Evolutionary conservation across 176 grass and related monocot species (phyloP).

Genomic region (Triticum aestivum): IWGSC_CS_RefSeq_v2.1 NC_057804.1:598612339-598612838

Average conservation of each 20-base stretch:
- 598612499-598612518: too few relatives aligned
- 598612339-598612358: too few relatives aligned
- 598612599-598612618: neutral
- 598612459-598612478: too few relatives aligned
- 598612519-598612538: neutral
- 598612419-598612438: too few relatives aligned
- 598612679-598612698: neutral
- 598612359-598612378: too few relatives aligned
- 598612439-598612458: too few relatives aligned
- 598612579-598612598: neutral
- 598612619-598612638: neutral
- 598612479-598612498: too few relatives aligned
- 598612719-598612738: constrained; percentile 8
- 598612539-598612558: neutral
- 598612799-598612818: constrained; percentile 72
- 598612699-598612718: neutral
- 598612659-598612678: neutral
- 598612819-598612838: constrained; percentile 85
- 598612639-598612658: neutral
- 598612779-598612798: constrained; percentile 84
- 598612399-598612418: neutral
- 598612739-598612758: constrained; percentile 71
- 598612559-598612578: neutral
- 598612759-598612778: constrained; percentile 94
- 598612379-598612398: neutral